Evolutionary conservation across 2,329 filamentous ascomycete genomes (phyloP).

Genomic region (Paraconiothyrium sp.): DNA sequence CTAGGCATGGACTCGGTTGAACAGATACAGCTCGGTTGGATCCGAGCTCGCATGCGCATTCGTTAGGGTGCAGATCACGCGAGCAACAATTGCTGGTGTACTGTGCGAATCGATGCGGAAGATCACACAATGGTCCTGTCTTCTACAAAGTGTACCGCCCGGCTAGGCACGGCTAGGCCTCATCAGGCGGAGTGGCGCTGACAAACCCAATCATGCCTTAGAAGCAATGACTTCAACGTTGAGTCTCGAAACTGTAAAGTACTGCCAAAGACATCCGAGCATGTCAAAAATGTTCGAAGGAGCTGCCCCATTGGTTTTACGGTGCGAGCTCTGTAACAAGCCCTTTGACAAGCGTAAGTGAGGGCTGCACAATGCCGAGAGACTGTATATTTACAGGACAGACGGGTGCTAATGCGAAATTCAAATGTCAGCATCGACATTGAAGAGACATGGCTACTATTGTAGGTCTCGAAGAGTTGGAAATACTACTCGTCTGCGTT

Average conservation of each 20-base stretch:
- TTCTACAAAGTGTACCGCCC: conserved; percentile 5
- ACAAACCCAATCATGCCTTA: neutral
- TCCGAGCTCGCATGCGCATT: neutral
- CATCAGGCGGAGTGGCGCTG: neutral
- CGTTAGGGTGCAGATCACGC: neutral
- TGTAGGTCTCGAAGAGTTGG: conserved; percentile 52
- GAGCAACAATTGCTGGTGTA: neutral
- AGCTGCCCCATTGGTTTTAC: conserved; percentile 39
- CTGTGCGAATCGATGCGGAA: too few relatives aligned
- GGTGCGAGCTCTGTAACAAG: conserved; percentile 53
- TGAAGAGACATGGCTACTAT: conserved; percentile 58
- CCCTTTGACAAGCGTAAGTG: conserved; percentile 54
- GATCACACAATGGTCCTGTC: neutral
- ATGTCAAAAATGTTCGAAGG: conserved; percentile 24
- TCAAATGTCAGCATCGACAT: conserved; percentile 46
- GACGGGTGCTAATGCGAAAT: neutral
- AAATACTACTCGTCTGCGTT: conserved; percentile 37
- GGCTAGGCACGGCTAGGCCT: neutral
- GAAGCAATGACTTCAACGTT: neutral
- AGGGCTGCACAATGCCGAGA: neutral
- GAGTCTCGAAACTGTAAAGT: neutral
- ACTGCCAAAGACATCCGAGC: conserved; percentile 4
- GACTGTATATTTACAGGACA: conserved; percentile 1
- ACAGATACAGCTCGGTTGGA: neutral
- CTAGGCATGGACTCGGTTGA: neutral